phyloP scores from a whole-genome alignment of 2,329 filamentous ascomycete genomes.

The Fusarium multiceps region DNA sequence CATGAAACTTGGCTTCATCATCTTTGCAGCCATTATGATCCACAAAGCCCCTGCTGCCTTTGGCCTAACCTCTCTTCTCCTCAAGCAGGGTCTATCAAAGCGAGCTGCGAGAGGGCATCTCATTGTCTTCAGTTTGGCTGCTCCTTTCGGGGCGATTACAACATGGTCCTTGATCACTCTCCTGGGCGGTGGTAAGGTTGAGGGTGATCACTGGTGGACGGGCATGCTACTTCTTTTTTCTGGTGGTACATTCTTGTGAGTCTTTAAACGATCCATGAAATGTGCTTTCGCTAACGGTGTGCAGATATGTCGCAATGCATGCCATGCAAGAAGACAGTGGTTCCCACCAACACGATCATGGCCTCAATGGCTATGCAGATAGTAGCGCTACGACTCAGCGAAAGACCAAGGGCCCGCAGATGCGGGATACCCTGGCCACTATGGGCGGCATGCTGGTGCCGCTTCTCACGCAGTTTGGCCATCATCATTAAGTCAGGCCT shows the following conservation, averaged over 20 bases:
- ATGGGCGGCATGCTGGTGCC: slow-evolving; percentile 83
- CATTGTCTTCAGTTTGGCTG: slow-evolving; percentile 90
- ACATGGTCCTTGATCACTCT: slow-evolving; percentile 86
- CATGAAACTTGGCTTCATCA: slow-evolving; percentile 84
- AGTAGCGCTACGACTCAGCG: slow-evolving; percentile 57
- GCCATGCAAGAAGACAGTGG: slow-evolving; percentile 86
- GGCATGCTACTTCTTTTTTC: slow-evolving; percentile 95
- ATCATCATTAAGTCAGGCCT: slow-evolving; percentile 67
- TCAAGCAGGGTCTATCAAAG: slow-evolving; percentile 92
- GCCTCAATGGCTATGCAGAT: slow-evolving; percentile 67
- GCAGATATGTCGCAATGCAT: slow-evolving; percentile 96
- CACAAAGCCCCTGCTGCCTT: slow-evolving; percentile 98
- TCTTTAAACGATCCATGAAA: slow-evolving; percentile 8
- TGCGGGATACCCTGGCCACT: slow-evolving; percentile 77
- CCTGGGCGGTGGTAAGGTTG: slow-evolving; percentile 69
- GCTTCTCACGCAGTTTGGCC: slow-evolving; percentile 80
- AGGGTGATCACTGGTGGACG: slow-evolving; percentile 84
- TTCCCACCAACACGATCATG: slow-evolving; percentile 60
- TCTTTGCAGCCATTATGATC: slow-evolving; percentile 96
- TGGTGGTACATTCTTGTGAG: slow-evolving; percentile 93
- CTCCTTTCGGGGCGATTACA: slow-evolving; percentile 83
- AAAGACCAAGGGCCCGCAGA: slow-evolving; percentile 66
- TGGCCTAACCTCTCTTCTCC: slow-evolving; percentile 86
- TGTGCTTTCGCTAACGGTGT: slow-evolving; percentile 26
- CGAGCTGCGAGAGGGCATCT: slow-evolving; percentile 85